phyloP scores from a whole-genome alignment of 139 green algal genomes.

The Trebouxia sp. region DNA sequence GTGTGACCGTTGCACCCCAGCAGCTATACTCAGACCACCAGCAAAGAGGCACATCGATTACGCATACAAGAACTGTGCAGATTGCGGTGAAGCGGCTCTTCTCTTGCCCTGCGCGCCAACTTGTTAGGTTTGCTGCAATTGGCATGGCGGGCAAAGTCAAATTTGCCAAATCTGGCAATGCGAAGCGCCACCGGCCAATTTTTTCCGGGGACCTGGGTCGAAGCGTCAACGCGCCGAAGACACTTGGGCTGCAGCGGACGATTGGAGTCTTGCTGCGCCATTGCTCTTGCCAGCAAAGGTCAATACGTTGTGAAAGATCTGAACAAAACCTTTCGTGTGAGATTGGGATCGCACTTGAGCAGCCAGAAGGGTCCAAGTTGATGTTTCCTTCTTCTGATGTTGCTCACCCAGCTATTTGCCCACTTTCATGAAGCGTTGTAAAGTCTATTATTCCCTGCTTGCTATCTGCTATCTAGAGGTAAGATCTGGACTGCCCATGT shows the following conservation, averaged over 20 bases:
- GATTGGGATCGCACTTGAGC: neutral
- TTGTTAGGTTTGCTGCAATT: neutral
- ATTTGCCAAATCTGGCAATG: conserved; percentile 18
- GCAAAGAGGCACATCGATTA: too few relatives aligned
- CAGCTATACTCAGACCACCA: too few relatives aligned
- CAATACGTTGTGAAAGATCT: neutral
- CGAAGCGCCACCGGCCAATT: neutral
- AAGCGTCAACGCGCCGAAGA: conserved; percentile 24
- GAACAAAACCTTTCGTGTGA: neutral
- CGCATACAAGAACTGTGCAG: too few relatives aligned
- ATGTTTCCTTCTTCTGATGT: conserved; percentile 22
- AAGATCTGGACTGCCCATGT: neutral
- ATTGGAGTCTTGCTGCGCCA: conserved; percentile 24
- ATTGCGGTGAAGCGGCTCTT: neutral
- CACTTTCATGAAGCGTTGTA: conserved; percentile 38
- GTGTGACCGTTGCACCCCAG: too few relatives aligned
- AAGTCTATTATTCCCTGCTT: conserved; percentile 52
- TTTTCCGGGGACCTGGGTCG: conserved; percentile 23
- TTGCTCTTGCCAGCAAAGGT: neutral
- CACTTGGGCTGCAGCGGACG: conserved; percentile 15
- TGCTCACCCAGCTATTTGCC: conserved; percentile 19
- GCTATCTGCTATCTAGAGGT: conserved; percentile 56
- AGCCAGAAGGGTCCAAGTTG: conserved; percentile 16
- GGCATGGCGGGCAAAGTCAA: neutral
- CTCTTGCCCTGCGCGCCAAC: neutral